A percentile compares a stretch with the other conserved stretches of the same genome.
Evolutionary conservation across 257 asterid genomes (phyloP).

Genomic region (Leonotis leonurus): DNA sequence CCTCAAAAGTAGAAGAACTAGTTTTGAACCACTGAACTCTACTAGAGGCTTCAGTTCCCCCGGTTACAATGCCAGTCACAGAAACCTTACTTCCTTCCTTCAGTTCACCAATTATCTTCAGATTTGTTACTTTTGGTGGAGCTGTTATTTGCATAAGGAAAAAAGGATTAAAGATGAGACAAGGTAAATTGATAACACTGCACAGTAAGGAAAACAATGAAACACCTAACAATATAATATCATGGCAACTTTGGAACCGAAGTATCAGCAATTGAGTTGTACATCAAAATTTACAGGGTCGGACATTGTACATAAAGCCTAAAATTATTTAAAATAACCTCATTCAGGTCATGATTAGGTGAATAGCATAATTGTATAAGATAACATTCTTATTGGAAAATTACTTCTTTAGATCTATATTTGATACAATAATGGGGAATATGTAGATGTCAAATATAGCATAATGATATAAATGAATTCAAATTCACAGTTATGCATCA

Average conservation of each 20-base stretch:
- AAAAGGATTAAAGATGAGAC: slow-evolving; percentile 3
- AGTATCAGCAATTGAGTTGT: not conserved
- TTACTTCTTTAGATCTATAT: not conserved
- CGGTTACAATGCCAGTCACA: slow-evolving; percentile 85
- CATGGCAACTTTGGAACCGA: not conserved
- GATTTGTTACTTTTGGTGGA: slow-evolving; percentile 75
- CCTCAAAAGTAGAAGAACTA: slow-evolving; percentile 52
- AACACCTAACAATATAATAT: not conserved
- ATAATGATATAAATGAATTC: not conserved
- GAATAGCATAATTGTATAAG: not conserved
- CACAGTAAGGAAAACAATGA: not conserved
- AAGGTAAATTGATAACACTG: slow-evolving; percentile 3
- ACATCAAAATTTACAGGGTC: not conserved
- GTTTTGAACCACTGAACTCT: slow-evolving; percentile 98
- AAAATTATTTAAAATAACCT: not conserved
- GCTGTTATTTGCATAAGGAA: slow-evolving; percentile 40
- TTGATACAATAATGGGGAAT: not conserved
- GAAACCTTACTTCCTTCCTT: slow-evolving; percentile 93
- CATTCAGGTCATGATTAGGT: not conserved
- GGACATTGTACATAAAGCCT: not conserved
- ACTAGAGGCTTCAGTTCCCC: slow-evolving; percentile 98
- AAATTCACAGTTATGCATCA: not conserved
- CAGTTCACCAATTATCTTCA: slow-evolving; percentile 91
- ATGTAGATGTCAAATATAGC: not conserved
- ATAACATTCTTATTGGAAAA: not conserved